Conservation (phyloP, 805 yeast genomes). For the Candida chauliodis region DNA sequence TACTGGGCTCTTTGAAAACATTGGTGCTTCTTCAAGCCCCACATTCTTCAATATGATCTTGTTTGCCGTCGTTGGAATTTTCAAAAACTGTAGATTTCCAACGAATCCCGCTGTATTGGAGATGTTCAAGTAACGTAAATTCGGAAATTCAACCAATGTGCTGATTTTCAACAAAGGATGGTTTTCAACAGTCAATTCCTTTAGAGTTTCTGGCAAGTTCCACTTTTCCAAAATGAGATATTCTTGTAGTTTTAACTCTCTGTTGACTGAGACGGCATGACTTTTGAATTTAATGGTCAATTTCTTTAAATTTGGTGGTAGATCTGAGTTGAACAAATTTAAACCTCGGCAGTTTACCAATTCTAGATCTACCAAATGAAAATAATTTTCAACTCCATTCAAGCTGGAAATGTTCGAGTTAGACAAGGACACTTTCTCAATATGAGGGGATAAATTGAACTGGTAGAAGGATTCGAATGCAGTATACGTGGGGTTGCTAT, state of each 20-base stretch:
- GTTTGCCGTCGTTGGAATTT: conserved; percentile 1
- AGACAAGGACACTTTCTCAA: not conserved
- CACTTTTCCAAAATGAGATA: not conserved
- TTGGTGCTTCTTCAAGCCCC: not conserved
- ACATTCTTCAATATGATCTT: conserved; percentile 1
- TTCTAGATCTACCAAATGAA: not conserved
- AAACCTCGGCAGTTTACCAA: conserved; percentile 5
- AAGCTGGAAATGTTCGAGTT: conserved; percentile 3
- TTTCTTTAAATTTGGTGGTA: not conserved
- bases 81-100: conserved; percentile 1
- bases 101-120: conserved; percentile 7
- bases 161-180: conserved; percentile 3
- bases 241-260: not conserved
- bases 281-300: not conserved
- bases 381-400: not conserved
- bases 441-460: not conserved
- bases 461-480: not conserved
- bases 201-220: conserved; percentile 2
- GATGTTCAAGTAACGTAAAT: not conserved
- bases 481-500: not conserved
- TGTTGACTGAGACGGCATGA: not conserved
- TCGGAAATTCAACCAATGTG: not conserved
- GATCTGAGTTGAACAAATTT: conserved; percentile 3
- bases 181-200: conserved; percentile 1
- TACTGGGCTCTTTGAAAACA: conserved; percentile 1